A percentile compares a stretch with the other conserved stretches of the same genome.
phyloP scores from a whole-genome alignment of 2,329 filamentous ascomycete genomes.

The Penicillium crustosum region DNA sequence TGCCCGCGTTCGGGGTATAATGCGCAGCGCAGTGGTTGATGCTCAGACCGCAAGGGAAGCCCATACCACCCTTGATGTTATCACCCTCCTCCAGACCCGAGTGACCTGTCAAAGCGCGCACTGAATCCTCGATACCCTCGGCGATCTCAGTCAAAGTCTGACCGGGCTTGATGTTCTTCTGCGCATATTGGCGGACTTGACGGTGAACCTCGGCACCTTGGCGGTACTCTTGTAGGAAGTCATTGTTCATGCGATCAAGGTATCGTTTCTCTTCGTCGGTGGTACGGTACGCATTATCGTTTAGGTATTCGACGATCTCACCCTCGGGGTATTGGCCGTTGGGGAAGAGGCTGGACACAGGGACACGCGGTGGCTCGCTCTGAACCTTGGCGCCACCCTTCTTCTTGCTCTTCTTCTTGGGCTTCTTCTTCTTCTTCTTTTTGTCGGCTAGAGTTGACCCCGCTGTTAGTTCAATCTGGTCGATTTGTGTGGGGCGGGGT shows the following conservation, averaged over 20 bases:
- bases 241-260: constrained; percentile 74
- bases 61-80: constrained; percentile 75
- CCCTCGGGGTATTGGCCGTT: constrained; percentile 72
- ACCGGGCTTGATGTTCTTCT: constrained; percentile 77
- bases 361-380: constrained; percentile 73
- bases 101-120: constrained; percentile 74
- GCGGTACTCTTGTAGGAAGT: constrained; percentile 78
- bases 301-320: constrained; percentile 72
- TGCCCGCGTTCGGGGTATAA: constrained; percentile 83
- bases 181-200: constrained; percentile 80
- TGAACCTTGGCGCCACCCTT: constrained; percentile 63
- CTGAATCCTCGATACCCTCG: constrained; percentile 81
- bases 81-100: constrained; percentile 75
- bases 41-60: constrained; percentile 80
- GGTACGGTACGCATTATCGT: constrained; percentile 76
- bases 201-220: constrained; percentile 86
- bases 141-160: constrained; percentile 79
- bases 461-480: constrained; percentile 7
- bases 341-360: constrained; percentile 71
- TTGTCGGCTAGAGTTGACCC: constrained; percentile 48
- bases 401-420: constrained; percentile 72
- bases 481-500: not conserved
- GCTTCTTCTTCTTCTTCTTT: constrained; percentile 90
- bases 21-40: constrained; percentile 84
- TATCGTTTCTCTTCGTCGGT: constrained; percentile 83